Conservation (phyloP, 345 rosid species). For the Conringia planisiliqua region DNA sequence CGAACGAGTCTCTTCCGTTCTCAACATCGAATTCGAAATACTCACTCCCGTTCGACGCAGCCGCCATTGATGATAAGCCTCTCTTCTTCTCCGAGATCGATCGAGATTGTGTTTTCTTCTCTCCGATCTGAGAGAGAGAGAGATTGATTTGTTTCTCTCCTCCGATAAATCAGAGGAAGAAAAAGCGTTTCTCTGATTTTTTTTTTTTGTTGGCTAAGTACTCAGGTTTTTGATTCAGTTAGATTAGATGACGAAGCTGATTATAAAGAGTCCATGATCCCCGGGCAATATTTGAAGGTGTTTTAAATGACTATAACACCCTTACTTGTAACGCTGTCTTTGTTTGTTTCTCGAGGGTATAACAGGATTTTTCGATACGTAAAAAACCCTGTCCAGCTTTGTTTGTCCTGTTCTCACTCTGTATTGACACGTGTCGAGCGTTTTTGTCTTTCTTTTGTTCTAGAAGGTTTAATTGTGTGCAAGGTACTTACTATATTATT, state of each 20-base stretch:
- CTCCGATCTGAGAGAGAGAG: constrained; percentile 1
- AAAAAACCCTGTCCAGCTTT: background rate
- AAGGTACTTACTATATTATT: background rate
- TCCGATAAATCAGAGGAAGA: constrained; percentile 11
- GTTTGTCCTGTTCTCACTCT: constrained; percentile 22
- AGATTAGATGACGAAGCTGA: background rate
- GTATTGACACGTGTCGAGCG: background rate
- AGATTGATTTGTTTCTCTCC: background rate
- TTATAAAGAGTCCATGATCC: constrained; percentile 20
- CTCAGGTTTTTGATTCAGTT: constrained; percentile 18
- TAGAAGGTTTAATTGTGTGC: background rate
- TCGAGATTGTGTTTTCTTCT: background rate
- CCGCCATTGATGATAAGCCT: constrained; percentile 40
- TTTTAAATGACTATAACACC: background rate
- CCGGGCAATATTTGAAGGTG: constrained; percentile 25
- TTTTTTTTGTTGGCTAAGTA: background rate
- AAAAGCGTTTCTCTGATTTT: background rate
- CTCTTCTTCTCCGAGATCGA: background rate
- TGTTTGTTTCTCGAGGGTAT: background rate
- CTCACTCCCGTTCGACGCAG: constrained; percentile 73
- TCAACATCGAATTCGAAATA: constrained; percentile 70
- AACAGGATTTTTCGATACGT: background rate
- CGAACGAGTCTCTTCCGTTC: constrained; percentile 44
- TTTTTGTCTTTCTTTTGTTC: background rate
- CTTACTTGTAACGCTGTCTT: background rate